A percentile compares a stretch with the other conserved stretches of the same genome.
Evolutionary conservation across 176 grass and related monocot genomes (phyloP).

Genomic region (Luzula sylvatica): DNA sequence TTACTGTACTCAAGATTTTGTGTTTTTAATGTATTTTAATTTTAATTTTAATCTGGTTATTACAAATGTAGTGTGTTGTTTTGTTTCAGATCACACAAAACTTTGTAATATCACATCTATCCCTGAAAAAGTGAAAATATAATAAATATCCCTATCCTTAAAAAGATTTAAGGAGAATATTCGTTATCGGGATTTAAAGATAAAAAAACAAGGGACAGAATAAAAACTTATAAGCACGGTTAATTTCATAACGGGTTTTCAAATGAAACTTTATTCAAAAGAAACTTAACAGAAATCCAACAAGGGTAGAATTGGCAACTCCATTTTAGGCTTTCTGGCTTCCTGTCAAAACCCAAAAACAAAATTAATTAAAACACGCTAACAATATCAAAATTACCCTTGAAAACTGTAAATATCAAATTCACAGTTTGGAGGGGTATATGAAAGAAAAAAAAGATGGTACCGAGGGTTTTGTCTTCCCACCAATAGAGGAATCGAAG

Average conservation of each 20-base stretch:
- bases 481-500: conserved; percentile 99
- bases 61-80: too few species aligned
- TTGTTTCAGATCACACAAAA: too few species aligned
- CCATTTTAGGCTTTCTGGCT: conserved; percentile 12
- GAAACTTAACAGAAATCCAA: conserved; percentile 6
- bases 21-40: too few species aligned
- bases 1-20: background rate
- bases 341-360: conserved; percentile 2
- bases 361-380: background rate
- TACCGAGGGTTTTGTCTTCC: conserved; percentile 96
- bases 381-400: background rate
- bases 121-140: too few species aligned
- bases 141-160: too few species aligned
- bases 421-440: background rate
- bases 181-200: too few species aligned
- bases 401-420: conserved; percentile 12
- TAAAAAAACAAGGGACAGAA: too few species aligned
- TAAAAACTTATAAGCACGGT: background rate
- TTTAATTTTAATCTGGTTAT: too few species aligned
- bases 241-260: conserved; percentile 14
- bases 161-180: too few species aligned
- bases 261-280: conserved; percentile 22
- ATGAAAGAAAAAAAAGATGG: conserved; percentile 4
- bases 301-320: background rate
- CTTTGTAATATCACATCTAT: too few species aligned